These are phyloP conservation scores for Carpinus fangiana DNA, from an alignment of 306 rosid genomes.

Conservation along the genomic window DNA sequence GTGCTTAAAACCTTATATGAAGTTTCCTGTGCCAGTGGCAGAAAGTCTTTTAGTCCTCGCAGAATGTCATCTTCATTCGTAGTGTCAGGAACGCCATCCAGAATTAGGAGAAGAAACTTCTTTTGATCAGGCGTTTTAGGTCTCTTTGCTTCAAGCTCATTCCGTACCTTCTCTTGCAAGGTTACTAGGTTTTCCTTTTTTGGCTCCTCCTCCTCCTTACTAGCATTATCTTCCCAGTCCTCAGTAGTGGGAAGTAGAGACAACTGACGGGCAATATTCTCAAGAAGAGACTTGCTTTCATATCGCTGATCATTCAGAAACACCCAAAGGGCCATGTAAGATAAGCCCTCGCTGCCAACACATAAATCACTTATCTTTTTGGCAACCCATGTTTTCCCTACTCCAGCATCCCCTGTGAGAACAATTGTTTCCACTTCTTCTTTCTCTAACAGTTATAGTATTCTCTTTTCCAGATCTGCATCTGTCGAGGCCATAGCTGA, in stretches of 20 bases:
- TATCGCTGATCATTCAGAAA: slow-evolving; percentile 2
- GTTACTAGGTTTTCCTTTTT: too few relatives aligned
- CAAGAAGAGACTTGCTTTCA: slow-evolving; percentile 2
- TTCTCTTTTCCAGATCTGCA: too few relatives aligned
- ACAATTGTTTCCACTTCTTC: not conserved
- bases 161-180: too few relatives aligned
- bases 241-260: not conserved
- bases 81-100: slow-evolving; percentile 23
- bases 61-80: not conserved
- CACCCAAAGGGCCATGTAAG: slow-evolving; percentile 20
- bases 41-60: not conserved
- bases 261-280: slow-evolving; percentile 17
- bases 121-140: not conserved
- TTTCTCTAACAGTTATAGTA: not conserved
- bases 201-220: too few relatives aligned
- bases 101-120: slow-evolving; percentile 14
- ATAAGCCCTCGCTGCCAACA: not conserved
- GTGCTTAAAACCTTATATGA: slow-evolving; percentile 28
- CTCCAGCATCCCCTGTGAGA: slow-evolving; percentile 31
- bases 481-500: not conserved
- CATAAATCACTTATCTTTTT: slow-evolving; percentile 1
- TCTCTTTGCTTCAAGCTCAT: not conserved
- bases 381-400: slow-evolving; percentile 31
- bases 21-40: rapidly evolving
- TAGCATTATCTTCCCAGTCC: slow-evolving; percentile 20